phyloP scores from a whole-genome alignment of 225 moss, liverwort and hornwort species.

The Marchantia polymorpha region DNA sequence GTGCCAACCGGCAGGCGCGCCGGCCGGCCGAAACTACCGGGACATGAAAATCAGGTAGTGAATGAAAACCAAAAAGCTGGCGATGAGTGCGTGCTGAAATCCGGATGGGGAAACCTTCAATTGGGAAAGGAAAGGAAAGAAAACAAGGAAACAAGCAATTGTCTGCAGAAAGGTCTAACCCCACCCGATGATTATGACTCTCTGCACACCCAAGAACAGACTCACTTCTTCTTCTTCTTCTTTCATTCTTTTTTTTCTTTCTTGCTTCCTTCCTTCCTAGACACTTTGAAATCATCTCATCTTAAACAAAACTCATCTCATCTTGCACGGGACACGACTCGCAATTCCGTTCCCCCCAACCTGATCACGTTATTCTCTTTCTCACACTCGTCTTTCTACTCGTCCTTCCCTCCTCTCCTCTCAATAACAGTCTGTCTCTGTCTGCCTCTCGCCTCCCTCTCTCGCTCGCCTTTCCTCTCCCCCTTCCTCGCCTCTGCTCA shows the following conservation, averaged over 20 bases:
- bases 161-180: neutral
- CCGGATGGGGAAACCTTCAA: neutral
- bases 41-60: neutral
- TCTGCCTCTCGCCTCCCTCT: constrained; percentile 32
- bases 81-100: neutral
- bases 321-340: constrained; percentile 36
- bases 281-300: constrained; percentile 24
- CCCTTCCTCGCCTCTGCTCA: constrained; percentile 6
- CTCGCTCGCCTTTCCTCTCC: constrained; percentile 25
- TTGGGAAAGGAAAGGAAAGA: neutral
- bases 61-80: neutral
- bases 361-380: constrained; percentile 43
- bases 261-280: constrained; percentile 14
- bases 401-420: constrained; percentile 38
- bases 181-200: constrained; percentile 1
- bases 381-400: constrained; percentile 40
- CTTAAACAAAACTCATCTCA: constrained; percentile 38
- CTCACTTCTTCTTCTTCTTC: constrained; percentile 18
- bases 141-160: neutral
- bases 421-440: constrained; percentile 26
- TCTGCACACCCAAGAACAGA: constrained; percentile 11
- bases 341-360: constrained; percentile 41
- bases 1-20: constrained; percentile 12
- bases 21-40: neutral
- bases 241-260: neutral